These are phyloP conservation scores for Vicia sativa DNA, from an alignment of 306 rosid genomes.

Conservation along the genomic window DNA sequence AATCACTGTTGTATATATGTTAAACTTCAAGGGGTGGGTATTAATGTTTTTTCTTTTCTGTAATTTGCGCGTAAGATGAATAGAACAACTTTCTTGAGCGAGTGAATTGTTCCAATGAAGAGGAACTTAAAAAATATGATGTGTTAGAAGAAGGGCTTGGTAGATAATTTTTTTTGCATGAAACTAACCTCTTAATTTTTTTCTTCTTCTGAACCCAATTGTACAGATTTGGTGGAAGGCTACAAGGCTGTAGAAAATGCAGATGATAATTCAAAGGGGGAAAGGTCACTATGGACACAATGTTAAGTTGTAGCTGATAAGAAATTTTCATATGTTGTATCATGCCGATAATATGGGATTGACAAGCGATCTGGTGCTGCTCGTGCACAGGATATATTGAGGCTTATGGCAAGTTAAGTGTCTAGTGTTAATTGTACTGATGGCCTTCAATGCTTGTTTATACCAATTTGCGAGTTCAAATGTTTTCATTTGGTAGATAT, in stretches of 20 bases:
- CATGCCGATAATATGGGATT: constrained; percentile 92
- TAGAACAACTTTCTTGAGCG: constrained; percentile 92
- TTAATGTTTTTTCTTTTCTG: constrained; percentile 3
- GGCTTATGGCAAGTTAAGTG: constrained; percentile 84
- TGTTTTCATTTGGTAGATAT: constrained; percentile 58
- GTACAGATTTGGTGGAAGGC: constrained; percentile 90
- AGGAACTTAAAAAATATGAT: constrained; percentile 65
- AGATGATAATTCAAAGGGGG: constrained; percentile 83
- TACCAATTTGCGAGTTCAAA: constrained; percentile 7
- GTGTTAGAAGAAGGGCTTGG: constrained; percentile 73
- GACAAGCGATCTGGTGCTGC: constrained; percentile 85
- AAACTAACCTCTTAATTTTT: constrained; percentile 4
- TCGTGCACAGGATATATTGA: constrained; percentile 86
- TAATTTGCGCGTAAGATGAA: constrained; percentile 64
- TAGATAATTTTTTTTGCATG: neutral
- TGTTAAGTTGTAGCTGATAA: constrained; percentile 95
- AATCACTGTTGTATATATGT: constrained; percentile 11
- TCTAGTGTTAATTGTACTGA: constrained; percentile 5
- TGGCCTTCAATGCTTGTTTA: neutral
- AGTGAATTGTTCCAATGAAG: constrained; percentile 59
- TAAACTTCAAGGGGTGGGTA: constrained; percentile 19
- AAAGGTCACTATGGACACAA: constrained; percentile 85
- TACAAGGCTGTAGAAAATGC: constrained; percentile 86
- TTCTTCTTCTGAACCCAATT: constrained; percentile 21
- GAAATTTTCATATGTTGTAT: constrained; percentile 96